Evolutionary conservation across 2,329 filamentous ascomycete species (phyloP).

Genomic region (Claviceps maximensis): DNA sequence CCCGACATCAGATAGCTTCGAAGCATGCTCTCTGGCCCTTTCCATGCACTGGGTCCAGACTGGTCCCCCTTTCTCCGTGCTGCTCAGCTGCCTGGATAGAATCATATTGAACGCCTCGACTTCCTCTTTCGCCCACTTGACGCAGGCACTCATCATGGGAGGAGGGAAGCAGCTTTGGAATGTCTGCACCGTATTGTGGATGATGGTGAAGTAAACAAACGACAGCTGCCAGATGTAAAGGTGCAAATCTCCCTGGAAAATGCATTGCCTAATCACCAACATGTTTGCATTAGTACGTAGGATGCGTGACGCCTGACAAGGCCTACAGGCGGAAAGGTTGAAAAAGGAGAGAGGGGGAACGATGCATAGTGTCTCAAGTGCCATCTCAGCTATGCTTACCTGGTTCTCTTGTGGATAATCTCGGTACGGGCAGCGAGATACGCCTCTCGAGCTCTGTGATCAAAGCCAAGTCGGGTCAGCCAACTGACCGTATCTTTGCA

Average conservation of each 20-base stretch:
- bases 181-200: conserved; percentile 82
- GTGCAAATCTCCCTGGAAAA: conserved; percentile 87
- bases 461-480: conserved; percentile 77
- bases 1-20: conserved; percentile 70
- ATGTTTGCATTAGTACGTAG: background rate
- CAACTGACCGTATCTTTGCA: conserved; percentile 73
- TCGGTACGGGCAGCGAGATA: conserved; percentile 71
- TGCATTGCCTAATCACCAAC: conserved; percentile 54
- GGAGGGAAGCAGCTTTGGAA: conserved; percentile 81
- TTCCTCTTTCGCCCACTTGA: conserved; percentile 96
- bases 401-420: conserved; percentile 67
- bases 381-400: conserved; percentile 50
- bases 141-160: conserved; percentile 81
- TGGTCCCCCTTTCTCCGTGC: conserved; percentile 60
- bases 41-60: conserved; percentile 77
- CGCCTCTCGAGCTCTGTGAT: conserved; percentile 75
- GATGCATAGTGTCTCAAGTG: too few relatives aligned
- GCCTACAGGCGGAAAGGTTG: background rate
- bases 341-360: background rate
- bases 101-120: conserved; percentile 82
- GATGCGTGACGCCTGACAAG: too few relatives aligned
- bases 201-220: conserved; percentile 88
- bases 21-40: conserved; percentile 66
- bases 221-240: conserved; percentile 92
- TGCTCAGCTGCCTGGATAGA: conserved; percentile 72